phyloP scores from a whole-genome alignment of 148 eudicot species.

The Polygonum aviculare region DNA sequence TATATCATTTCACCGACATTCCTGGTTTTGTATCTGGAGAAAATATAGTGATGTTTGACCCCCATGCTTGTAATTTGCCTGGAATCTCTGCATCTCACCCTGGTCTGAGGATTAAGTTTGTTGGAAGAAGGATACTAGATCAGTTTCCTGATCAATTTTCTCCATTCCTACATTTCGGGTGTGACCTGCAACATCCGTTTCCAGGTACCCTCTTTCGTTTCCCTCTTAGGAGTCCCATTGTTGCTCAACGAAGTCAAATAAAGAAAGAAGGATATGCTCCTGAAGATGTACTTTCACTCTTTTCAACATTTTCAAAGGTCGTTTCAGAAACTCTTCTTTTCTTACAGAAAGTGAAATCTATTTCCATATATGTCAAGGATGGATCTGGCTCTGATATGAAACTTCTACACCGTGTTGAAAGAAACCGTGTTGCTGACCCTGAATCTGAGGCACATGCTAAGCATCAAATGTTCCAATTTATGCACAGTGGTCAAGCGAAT shows the following conservation, averaged over 20 bases:
- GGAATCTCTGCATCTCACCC: slow-evolving; percentile 98
- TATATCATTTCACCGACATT: slow-evolving; percentile 90
- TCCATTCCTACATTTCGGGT: slow-evolving; percentile 89
- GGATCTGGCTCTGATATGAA: slow-evolving; percentile 70
- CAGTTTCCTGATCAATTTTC: slow-evolving; percentile 99
- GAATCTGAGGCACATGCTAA: slow-evolving; percentile 44
- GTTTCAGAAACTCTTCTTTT: slow-evolving; percentile 86
- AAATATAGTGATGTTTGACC: slow-evolving; percentile 97
- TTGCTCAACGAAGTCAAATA: slow-evolving; percentile 90
- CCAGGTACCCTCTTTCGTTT: slow-evolving; percentile 98
- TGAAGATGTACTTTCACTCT: slow-evolving; percentile 81
- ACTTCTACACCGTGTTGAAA: slow-evolving; percentile 65
- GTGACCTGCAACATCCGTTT: slow-evolving; percentile 79
- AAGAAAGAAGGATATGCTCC: slow-evolving; percentile 81
- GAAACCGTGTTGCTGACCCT: slow-evolving; percentile 45
- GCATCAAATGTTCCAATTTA: slow-evolving; percentile 46
- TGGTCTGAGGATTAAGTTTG: slow-evolving; percentile 87
- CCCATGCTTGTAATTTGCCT: slow-evolving; percentile 94
- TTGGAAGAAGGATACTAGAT: slow-evolving; percentile 75
- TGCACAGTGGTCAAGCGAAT: slow-evolving; percentile 46
- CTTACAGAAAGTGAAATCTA: slow-evolving; percentile 78
- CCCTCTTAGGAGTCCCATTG: slow-evolving; percentile 63
- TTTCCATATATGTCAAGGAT: slow-evolving; percentile 78
- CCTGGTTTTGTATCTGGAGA: slow-evolving; percentile 98
- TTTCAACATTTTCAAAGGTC: slow-evolving; percentile 84